Base-by-base conservation (phyloP, 2,329 filamentous ascomycete species). In the Raffaelea ambrosiae region DNA sequence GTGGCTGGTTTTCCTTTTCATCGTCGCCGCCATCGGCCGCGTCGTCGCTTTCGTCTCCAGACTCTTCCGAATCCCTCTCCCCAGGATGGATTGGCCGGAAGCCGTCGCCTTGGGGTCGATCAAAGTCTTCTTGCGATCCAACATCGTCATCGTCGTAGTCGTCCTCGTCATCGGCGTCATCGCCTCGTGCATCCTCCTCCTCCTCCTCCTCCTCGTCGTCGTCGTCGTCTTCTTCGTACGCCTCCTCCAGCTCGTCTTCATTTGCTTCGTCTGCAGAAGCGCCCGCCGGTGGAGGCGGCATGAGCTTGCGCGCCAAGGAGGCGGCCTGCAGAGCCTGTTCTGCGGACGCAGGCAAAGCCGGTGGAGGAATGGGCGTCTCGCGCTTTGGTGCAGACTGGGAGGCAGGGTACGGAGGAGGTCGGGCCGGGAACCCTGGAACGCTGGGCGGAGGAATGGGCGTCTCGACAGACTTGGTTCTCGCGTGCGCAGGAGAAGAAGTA, bases 301-400 rank as follows among this genome's bases (percentile, higher is more conserved):
- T 31, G 3, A 2, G 26, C 26, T 21, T 13, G 10, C 23, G n/a
- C 5, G 19, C 3, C 4, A 4, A 8, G 14, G 18, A 4, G 13
- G 3, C 4, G 22, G 10, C 5, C 7, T 46, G 11, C 11, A 9
- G 20, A 5, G 22, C 38, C 3, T 46, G 4, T 13, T 39, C 31
- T 5, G 29, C 43, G 21, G 50, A 48, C n/a, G n/a, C n/a, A n/a
- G n/a, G n/a, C n/a, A 26, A 47, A 43, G 13, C 52, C 48, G 10
- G 57, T 19, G 38, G 44, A 40, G 38, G 38, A 21, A 40, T 40
- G 7, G 14, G 38, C 13, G 38, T 40, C 8, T 56, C 56, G 26
- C 26, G 26, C 26, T 7, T 7, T 7, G 26, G 26, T 13, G 7
- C 13, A 7, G 26, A 29, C 7, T 7, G 26, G 7, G 13, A 7